These are phyloP conservation scores for Trifolium repens DNA, from an alignment of 306 rosid genomes.

Conservation along the genomic window DNA sequence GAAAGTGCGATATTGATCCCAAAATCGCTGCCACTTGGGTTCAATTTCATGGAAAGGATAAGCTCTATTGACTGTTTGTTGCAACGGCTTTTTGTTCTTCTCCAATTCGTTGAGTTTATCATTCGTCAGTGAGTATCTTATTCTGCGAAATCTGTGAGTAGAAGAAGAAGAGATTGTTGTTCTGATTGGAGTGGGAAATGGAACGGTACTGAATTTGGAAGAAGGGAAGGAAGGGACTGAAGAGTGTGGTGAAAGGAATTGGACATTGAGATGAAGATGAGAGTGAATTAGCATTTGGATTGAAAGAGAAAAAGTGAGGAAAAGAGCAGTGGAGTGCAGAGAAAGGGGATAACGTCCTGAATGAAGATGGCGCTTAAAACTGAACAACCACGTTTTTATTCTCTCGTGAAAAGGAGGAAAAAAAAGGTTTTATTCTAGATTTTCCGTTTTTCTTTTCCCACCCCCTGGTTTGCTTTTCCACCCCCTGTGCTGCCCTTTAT, in stretches of 20 bases:
- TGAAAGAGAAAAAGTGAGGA: constrained; percentile 13
- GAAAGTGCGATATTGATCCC: constrained; percentile 80
- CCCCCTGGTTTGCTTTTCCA: too few relatives aligned
- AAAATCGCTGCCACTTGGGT: constrained; percentile 85
- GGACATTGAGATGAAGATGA: constrained; percentile 35
- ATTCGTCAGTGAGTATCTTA: constrained; percentile 41
- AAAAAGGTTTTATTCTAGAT: not conserved
- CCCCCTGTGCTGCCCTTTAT: too few relatives aligned
- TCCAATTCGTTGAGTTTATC: constrained; percentile 35
- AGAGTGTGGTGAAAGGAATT: constrained; percentile 37
- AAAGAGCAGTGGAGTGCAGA: not conserved
- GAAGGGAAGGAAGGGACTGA: constrained; percentile 33
- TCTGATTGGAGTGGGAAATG: constrained; percentile 39
- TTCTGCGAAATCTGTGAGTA: constrained; percentile 42
- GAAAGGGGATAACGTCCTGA: constrained; percentile 32
- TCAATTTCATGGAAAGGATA: constrained; percentile 83
- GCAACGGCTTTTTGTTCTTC: constrained; percentile 43
- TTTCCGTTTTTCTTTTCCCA: too few relatives aligned
- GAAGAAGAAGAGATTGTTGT: not conserved
- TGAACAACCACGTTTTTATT: constrained; percentile 14
- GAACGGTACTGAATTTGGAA: constrained; percentile 19
- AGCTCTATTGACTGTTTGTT: constrained; percentile 50
- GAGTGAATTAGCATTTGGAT: constrained; percentile 46
- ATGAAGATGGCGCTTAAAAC: constrained; percentile 42
- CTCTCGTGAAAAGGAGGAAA: too few relatives aligned